These are phyloP conservation scores for Amaranthus tricolor DNA, from an alignment of 179 eudicot genomes.

Conservation along the genomic window DNA sequence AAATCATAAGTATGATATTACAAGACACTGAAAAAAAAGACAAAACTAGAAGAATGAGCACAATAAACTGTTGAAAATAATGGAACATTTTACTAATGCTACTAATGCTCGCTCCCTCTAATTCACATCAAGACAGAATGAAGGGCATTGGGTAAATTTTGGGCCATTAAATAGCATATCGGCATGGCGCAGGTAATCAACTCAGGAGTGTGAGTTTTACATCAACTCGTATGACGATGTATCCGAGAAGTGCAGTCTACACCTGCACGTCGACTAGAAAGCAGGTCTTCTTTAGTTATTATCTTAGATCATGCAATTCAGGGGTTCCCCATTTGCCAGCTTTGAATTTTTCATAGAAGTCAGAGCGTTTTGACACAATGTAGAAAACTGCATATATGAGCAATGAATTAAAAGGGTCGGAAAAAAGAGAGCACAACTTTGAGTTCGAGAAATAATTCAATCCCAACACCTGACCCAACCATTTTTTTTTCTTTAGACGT, in stretches of 20 bases:
- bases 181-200: too few species aligned
- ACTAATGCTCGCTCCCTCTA: too few species aligned
- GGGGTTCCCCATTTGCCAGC: constrained; percentile 76
- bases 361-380: constrained; percentile 59
- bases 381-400: constrained; percentile 61
- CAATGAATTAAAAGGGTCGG: constrained; percentile 6
- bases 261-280: not conserved
- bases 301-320: constrained; percentile 18
- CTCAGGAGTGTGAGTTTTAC: not conserved
- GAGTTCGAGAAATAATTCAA: not conserved
- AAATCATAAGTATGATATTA: too few species aligned
- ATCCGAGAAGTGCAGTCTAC: not conserved
- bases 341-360: constrained; percentile 72
- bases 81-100: too few species aligned
- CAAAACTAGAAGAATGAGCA: too few species aligned
- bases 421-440: not conserved
- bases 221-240: not conserved
- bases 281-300: constrained; percentile 2
- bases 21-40: too few species aligned
- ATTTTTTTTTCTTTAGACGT: too few species aligned
- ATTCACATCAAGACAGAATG: too few species aligned
- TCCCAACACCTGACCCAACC: not conserved
- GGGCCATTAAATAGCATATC: not conserved
- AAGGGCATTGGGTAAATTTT: not conserved
- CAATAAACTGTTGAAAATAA: too few species aligned